Evolutionary conservation across 805 yeast species (phyloP), one percentile per base, ranked within the genome.

Genomic region (Saturnispora ahearnii): DNA sequence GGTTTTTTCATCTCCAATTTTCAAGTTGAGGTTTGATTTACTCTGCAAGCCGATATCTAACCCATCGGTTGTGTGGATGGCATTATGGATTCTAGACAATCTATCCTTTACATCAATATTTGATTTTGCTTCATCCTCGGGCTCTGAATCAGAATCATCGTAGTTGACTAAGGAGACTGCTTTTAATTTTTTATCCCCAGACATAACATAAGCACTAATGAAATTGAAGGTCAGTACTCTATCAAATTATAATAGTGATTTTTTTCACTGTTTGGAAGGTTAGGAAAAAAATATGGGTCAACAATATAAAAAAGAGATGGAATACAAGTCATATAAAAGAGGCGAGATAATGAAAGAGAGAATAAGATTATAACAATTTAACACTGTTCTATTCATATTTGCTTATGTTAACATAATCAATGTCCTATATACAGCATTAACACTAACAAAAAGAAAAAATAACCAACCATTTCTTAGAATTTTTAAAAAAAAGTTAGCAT

Each of bases 1-100:
- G 18, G 36, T 12, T 10, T 45, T 37, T 11, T 22, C 41, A 13
- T 24, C 15, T 9, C 40, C 33, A 12, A 31, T 36, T 13, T 26
- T 43, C 5, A 9, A 2, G 5, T 40, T 5, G 15, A 13, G 18
- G 37, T 44, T 6, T 49, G 33, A n/a, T 45, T 45, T 11, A 31
- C 40, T 5, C 15, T 44, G 24, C 6, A 37, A 12, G 9, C 52
- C 54, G 10, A 53, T 32, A 45, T 53, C 53, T 24, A 59, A 48
- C 12, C 45, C 42, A 5, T 57, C 57, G 9, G 50, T 41, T 4
- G 5, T 11, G 18, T 51, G 50, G 29, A 45, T 34, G n/a, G 47
- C 33, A 29, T 54, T 46, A 28, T 42, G 48, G 12, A 51, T 38
- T 21, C 40, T 32, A 6, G 40, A 32, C 11, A 34, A 15, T 44